Conservation (phyloP, 805 yeast species). For the Metschnikowia similis region DNA sequence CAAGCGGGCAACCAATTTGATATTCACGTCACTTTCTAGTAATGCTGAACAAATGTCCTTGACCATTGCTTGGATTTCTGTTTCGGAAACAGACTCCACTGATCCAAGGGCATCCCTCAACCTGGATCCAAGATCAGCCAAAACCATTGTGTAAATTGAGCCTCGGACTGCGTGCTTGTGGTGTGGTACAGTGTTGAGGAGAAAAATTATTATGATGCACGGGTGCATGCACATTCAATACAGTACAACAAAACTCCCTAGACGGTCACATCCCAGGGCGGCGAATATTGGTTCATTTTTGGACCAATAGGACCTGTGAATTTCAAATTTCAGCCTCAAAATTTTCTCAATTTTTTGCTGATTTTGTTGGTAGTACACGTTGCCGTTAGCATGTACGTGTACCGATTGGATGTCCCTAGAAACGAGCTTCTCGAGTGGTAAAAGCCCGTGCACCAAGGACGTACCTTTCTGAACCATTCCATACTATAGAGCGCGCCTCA, state of each 20-base stretch:
- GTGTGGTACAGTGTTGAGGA: constrained; percentile 2
- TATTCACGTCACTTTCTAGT: constrained; percentile 90
- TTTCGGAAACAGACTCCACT: constrained; percentile 38
- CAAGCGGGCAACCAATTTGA: constrained; percentile 71
- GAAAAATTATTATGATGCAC: constrained; percentile 2
- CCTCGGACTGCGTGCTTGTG: background rate
- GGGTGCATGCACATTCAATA: background rate
- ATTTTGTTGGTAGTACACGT: too few relatives aligned
- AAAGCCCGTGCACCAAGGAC: too few relatives aligned
- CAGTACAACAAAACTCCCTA: background rate
- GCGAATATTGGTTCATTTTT: too few relatives aligned
- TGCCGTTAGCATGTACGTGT: too few relatives aligned
- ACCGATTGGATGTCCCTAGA: too few relatives aligned
- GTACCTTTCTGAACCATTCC: too few relatives aligned
- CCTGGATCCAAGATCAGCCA: constrained; percentile 43
- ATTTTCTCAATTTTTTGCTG: too few relatives aligned
- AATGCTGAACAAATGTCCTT: constrained; percentile 89
- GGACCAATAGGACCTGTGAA: too few relatives aligned
- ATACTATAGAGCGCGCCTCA: too few relatives aligned
- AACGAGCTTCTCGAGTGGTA: too few relatives aligned
- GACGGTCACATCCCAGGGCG: background rate
- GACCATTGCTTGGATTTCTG: constrained; percentile 49
- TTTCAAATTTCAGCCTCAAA: too few relatives aligned
- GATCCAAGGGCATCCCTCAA: constrained; percentile 40
- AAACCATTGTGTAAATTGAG: constrained; percentile 30